Conservation (phyloP, 176 grass and related monocot species). For the bread wheat (Triticum aestivum) region IWGSC_CS_RefSeq_v2.1 NC_057800.1:673027553-673028052, state of each 20-base stretch:
- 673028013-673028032: background rate
- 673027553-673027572: conserved; percentile 57
- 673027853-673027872: conserved; percentile 72
- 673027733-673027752: conserved; percentile 63
- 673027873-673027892: conserved; percentile 87
- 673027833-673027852: conserved; percentile 63
- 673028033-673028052: background rate
- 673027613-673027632: background rate
- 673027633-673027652: background rate
- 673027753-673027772: conserved; percentile 93
- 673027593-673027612: background rate
- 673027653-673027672: background rate
- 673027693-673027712: conserved; percentile 63
- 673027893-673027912: conserved; percentile 75
- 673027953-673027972: conserved; percentile 56
- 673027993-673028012: background rate
- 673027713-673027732: conserved; percentile 55
- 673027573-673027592: conserved; percentile 46
- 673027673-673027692: conserved; percentile 54
- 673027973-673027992: conserved; percentile 68
- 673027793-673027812: conserved; percentile 65
- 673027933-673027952: conserved; percentile 66
- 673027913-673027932: conserved; percentile 63
- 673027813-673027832: conserved; percentile 73
- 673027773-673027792: conserved; percentile 86